phyloP scores from a whole-genome alignment of 1,139 yeast genomes.

The Hemisphaericaspora xylofermentans region DNA sequence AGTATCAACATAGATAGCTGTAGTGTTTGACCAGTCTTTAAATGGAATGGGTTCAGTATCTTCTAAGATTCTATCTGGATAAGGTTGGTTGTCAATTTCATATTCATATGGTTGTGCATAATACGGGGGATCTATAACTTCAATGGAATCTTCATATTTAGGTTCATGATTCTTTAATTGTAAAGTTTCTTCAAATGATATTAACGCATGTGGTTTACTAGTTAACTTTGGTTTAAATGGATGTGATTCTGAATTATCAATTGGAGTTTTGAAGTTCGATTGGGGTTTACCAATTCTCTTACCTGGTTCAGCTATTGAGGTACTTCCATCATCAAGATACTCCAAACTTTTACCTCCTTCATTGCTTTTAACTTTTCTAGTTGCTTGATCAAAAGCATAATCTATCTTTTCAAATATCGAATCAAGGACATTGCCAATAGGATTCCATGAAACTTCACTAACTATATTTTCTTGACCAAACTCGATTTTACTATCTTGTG shows the following conservation, averaged over 20 bases:
- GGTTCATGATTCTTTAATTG: slow-evolving; percentile 31
- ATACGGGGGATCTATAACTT: slow-evolving; percentile 51
- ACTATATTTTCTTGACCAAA: slow-evolving; percentile 38
- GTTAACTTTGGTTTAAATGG: slow-evolving; percentile 79
- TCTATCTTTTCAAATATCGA: slow-evolving; percentile 70
- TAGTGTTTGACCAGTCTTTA: slow-evolving; percentile 62
- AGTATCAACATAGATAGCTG: slow-evolving; percentile 72
- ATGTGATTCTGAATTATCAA: slow-evolving; percentile 65
- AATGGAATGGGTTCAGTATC: slow-evolving; percentile 53
- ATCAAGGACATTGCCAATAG: slow-evolving; percentile 64
- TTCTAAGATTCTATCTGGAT: slow-evolving; percentile 58
- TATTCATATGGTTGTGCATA: slow-evolving; percentile 78
- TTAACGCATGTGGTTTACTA: slow-evolving; percentile 68
- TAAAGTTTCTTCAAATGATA: slow-evolving; percentile 52
- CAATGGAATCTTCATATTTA: slow-evolving; percentile 33
- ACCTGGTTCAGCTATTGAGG: slow-evolving; percentile 19
- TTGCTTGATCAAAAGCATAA: slow-evolving; percentile 51
- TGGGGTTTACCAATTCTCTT: slow-evolving; percentile 72
- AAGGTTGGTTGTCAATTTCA: slow-evolving; percentile 72
- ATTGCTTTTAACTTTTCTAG: slow-evolving; percentile 11
- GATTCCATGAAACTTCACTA: slow-evolving; percentile 54
- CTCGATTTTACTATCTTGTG: slow-evolving; percentile 22
- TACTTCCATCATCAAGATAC: slow-evolving; percentile 15
- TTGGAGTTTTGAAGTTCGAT: slow-evolving; percentile 48
- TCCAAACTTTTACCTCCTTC: slow-evolving; percentile 8